Conservation (phyloP, 495 filamentous ascomycete species). For the Pyrenula aspistea region DNA sequence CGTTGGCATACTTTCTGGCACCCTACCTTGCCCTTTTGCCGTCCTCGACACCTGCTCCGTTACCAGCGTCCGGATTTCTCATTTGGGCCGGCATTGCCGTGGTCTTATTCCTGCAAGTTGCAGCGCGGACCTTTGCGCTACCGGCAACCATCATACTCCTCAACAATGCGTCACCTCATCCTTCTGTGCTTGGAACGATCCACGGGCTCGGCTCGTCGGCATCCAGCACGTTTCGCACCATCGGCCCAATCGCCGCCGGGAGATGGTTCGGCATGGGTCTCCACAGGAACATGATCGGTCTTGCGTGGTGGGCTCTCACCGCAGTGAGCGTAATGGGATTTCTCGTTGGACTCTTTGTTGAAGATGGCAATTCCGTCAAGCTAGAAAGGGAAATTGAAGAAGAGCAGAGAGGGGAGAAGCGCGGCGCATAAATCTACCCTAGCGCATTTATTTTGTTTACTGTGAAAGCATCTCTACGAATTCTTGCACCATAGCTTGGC, state of each 20-base stretch:
- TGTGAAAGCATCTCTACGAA: background rate
- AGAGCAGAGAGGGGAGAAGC: background rate
- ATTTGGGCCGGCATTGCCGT: slow-evolving; percentile 58
- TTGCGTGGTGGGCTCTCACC: slow-evolving; percentile 67
- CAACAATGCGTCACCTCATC: slow-evolving; percentile 76
- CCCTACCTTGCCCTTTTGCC: slow-evolving; percentile 66
- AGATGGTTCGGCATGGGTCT: slow-evolving; percentile 61
- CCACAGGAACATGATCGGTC: slow-evolving; percentile 55
- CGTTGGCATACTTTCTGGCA: slow-evolving; percentile 56
- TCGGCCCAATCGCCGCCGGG: slow-evolving; percentile 63
- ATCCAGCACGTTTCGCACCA: slow-evolving; percentile 54
- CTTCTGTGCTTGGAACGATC: slow-evolving; percentile 66
- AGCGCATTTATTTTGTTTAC: background rate
- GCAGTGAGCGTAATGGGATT: slow-evolving; percentile 49
- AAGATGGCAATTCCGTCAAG: slow-evolving; percentile 37
- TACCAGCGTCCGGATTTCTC: slow-evolving; percentile 48
- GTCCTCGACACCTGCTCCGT: slow-evolving; percentile 43
- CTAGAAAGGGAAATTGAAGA: background rate
- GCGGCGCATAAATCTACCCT: background rate
- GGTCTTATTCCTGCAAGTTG: slow-evolving; percentile 61
- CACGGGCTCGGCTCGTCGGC: slow-evolving; percentile 74
- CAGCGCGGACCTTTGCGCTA: slow-evolving; percentile 71
- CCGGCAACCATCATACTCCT: slow-evolving; percentile 67
- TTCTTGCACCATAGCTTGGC: background rate
- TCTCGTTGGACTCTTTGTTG: slow-evolving; percentile 52